These are phyloP conservation scores for Barbatosphaeria neglecta DNA, from an alignment of 495 filamentous ascomycete species.

Conservation along the genomic window DNA sequence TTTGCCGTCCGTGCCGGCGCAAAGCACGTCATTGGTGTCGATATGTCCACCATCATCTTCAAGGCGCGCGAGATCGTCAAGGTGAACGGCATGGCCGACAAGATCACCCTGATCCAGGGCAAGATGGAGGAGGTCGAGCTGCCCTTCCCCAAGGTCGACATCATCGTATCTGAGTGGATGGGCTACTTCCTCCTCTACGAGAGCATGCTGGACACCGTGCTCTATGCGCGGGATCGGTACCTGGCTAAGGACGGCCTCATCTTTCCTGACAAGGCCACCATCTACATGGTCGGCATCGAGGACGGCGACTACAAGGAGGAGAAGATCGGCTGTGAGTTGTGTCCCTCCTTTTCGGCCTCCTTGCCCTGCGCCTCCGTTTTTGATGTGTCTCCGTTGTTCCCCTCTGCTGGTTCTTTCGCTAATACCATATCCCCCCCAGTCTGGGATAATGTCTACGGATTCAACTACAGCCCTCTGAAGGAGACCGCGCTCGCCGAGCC, in stretches of 20 bases:
- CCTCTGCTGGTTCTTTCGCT: too few relatives aligned
- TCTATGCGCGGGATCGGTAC: conserved; percentile 79
- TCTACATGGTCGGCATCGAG: conserved; percentile 74
- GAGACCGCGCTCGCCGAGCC: conserved; percentile 60
- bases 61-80: conserved; percentile 76
- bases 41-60: conserved; percentile 88
- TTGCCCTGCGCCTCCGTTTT: too few relatives aligned
- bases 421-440: conserved; percentile 37
- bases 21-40: conserved; percentile 80
- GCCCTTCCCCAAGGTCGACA: conserved; percentile 75
- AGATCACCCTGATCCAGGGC: conserved; percentile 71
- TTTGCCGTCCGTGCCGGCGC: conserved; percentile 87
- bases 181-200: conserved; percentile 90
- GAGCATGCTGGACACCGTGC: conserved; percentile 87
- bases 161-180: conserved; percentile 98
- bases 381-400: too few relatives aligned
- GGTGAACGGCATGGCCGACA: conserved; percentile 66
- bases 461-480: conserved; percentile 62
- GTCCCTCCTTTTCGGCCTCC: not conserved
- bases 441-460: conserved; percentile 77
- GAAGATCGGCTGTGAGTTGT: conserved; percentile 51
- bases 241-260: conserved; percentile 67
- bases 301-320: conserved; percentile 75
- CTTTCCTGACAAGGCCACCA: conserved; percentile 81
- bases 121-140: conserved; percentile 85